These are phyloP conservation scores for Pelargonium hybrid DNA, from an alignment of 441 rosid species.

Conservation along the genomic window DNA sequence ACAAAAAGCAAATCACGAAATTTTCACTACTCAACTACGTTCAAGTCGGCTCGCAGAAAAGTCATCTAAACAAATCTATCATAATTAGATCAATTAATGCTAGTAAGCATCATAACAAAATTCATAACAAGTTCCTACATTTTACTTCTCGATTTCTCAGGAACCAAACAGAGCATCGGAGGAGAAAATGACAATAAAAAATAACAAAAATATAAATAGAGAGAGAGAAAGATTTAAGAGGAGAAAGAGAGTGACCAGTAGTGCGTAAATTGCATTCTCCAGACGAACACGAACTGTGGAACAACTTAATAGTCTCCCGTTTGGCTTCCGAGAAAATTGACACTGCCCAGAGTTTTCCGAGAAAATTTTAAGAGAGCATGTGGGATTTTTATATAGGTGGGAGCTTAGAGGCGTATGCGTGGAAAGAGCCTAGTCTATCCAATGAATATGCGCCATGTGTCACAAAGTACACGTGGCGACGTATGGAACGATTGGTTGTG, in stretches of 20 bases:
- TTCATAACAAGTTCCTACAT: neutral
- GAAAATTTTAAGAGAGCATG: neutral
- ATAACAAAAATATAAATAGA: conserved; percentile 6
- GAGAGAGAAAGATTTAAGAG: neutral
- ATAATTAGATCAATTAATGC: neutral
- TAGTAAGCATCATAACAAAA: neutral
- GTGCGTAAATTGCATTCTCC: conserved; percentile 34
- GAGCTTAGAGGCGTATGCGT: conserved; percentile 3
- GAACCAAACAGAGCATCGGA: neutral
- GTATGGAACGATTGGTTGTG: conserved; percentile 27
- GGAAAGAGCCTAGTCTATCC: conserved; percentile 19
- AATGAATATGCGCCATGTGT: conserved; percentile 27
- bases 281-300: conserved; percentile 10
- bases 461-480: conserved; percentile 32
- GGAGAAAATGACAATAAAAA: conserved; percentile 6
- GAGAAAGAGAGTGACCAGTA: conserved; percentile 20
- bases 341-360: neutral
- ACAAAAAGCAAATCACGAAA: neutral
- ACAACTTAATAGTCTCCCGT: neutral
- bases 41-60: neutral
- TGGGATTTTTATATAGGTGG: neutral
- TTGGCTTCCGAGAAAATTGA: neutral
- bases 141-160: neutral
- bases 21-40: neutral
- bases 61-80: neutral